Base-by-base conservation (phyloP, 768 basidiomycete species). In the Lentinula detonsa region DNA sequence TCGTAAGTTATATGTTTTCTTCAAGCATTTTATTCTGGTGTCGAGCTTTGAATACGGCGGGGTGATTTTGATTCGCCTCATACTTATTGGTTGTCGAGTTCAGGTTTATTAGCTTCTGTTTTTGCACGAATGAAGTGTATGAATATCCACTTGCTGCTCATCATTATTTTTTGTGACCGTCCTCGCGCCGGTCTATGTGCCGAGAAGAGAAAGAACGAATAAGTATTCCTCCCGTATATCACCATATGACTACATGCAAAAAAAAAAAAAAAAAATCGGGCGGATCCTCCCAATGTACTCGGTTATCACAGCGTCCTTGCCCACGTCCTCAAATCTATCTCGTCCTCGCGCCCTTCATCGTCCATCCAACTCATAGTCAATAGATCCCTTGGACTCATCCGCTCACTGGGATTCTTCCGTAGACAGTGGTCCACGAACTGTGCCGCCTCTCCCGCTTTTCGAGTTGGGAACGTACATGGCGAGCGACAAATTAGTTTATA, bases 271-370 rank as follows among this genome's bases (percentile, higher is more conserved):
- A 28, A 28, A 28, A 28, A 21, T 21, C 0, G 28, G 4, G 28
- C 28, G 28, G 28, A 28, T n/a, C 42, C 11, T 43, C 11, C 42
- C 11, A n/a, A 13, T n/a, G 42, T 43, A 0, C 13, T 43, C 16
- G 13, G 16, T n/a, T 5, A n/a, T 13, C 16, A 54, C 6, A 56
- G 18, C 40, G 55, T 42, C 2, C 40, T 21, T 5, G 55, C 40
- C 55, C 55, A 56, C 31, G 23, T 43, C 23, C 40, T 56, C 21
- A 56, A 56, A 56, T 56, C 55, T 18, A 56, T 23, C 23, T 56
- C 55, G 5, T 56, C 40, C 13, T 33, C 23, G 21, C 39, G 43
- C 15, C 55, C 39, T 16, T 56, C 55, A 43, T 56, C 40, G 16
- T 56, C 39, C 55, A 56, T 56, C 55, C 55, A 56, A 9, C 23